Base-by-base conservation (phyloP, 2,329 filamentous ascomycete species). In the Dryadomyces quercus-mongolicae region DNA sequence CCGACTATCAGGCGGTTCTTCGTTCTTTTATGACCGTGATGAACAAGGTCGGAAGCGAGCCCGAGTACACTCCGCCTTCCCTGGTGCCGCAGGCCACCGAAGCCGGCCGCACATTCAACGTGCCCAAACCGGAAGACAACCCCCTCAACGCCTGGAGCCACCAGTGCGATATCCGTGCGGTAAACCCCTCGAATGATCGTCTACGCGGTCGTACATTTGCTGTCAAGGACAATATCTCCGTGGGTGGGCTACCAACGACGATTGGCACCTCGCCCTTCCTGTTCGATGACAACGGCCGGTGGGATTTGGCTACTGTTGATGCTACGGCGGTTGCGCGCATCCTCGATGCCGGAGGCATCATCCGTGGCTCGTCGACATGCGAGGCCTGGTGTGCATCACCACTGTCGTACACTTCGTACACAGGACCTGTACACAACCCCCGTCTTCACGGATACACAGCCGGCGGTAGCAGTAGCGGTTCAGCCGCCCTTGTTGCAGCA, bases 351-450 rank as follows among this genome's bases (percentile, higher is more conserved):
- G 88, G 88, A 1, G 85, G 78, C 1, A 71, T 91, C 15, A 71
- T 88, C 20, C 69, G 88, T 12, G 86, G 85, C 10, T 89, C 80
- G 0, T 84, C 76, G 2, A 89, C 91, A 82, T 85, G 89, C 65
- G 86, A 91, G 65, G 58, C 8, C 55, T 66, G 38, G 73, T 86
- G 53, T 85, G 84, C 8, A 73, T 85, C 59, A 80, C 71, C 61
- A 59, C 64, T 46, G 59, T 63, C 13, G 63, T 67, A 87, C 61
- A 88, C 85, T 0, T 86, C 83, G 3, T 86, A 86, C 62, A 86
- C 86, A 66, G 89, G 90, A 58, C 80, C 82, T 2, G 80, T 76
- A 0, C 73, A 75, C 21, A 92, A 93, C 61, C 88, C 88, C 0
- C 81, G 87, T 65, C 87, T 90, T 63, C 65, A 71, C 0, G 65